Conservation (phyloP, 306 rosid genomes). For the Cucumis hystrix region DNA sequence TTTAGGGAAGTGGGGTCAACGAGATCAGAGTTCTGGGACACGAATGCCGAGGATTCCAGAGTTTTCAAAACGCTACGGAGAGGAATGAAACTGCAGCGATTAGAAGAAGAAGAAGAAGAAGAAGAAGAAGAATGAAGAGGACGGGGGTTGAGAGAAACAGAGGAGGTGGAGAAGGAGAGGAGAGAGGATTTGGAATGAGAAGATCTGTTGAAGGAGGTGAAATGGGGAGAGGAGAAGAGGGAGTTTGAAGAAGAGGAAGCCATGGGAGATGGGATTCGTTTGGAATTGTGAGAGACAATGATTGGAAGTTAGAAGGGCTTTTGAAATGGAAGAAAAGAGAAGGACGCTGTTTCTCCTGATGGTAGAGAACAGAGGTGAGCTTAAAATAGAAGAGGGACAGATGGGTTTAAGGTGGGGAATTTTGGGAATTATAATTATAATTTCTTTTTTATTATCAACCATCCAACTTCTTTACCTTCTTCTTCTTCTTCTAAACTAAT, state of each 20-base stretch:
- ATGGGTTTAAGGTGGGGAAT: background rate
- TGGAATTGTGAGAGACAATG: background rate
- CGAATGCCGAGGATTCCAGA: background rate
- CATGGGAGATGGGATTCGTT: conserved; percentile 16
- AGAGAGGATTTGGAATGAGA: conserved; percentile 10
- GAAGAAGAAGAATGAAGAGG: background rate
- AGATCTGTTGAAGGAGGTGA: background rate
- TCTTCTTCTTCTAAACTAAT: background rate
- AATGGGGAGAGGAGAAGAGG: conserved; percentile 6
- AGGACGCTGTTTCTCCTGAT: background rate
- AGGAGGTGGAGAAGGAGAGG: conserved; percentile 27
- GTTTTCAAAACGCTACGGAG: conserved; percentile 29
- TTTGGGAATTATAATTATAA: background rate
- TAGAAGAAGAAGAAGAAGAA: background rate
- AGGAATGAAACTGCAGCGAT: background rate
- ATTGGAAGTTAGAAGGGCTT: background rate
- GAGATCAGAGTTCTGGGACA: background rate
- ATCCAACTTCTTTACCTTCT: background rate
- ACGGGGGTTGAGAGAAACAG: conserved; percentile 15
- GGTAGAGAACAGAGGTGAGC: background rate
- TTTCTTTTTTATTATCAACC: background rate
- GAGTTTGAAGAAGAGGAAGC: conserved; percentile 38
- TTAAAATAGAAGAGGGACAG: background rate
- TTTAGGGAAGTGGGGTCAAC: background rate
- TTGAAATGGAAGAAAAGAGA: background rate